Base-by-base conservation (phyloP, 306 rosid species). In the Cucumis hystrix region DNA sequence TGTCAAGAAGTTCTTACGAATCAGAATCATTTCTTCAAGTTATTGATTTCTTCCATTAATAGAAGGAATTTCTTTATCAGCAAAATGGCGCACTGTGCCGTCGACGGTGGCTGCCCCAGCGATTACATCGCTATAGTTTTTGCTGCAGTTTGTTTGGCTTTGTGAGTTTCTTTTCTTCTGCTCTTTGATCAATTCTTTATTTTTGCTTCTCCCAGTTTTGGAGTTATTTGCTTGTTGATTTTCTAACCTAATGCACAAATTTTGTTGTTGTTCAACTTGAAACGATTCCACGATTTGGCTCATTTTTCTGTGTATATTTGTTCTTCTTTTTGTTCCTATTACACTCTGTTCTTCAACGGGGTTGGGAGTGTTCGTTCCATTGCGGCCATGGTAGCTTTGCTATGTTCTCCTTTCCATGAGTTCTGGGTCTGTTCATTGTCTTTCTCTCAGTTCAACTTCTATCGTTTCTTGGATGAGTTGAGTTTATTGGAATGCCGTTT, bases 81-180 rank as follows among this genome's bases (percentile, higher is more conserved):
- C 79, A 81, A 41, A 79, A 88, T 92, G 96, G 81, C 80, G 4
- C 72, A 75, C 55, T 95, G 97, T 82, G 97, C 97, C 15, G 81
- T 80, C 15, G 74, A 85, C 55, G 99, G 99, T 61, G 98, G 99
- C 7, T 95, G 98, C 77, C 92, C 89, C 88, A 91, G 85, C 51
- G 98, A 95, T 73, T 92, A 82, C 83, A 20, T 86, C 43, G 99
- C 97, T 77, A 58, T 95, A 70, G 74, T 89, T 35, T 5, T 90
- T 6, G 82, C 99, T 70, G 77, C 86, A 57, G 10, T 84, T 52
- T 89, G 88, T 76, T 83, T 87, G 60, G 77, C 87, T 79, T 35
- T 95, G 98, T 95, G 84, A 71, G 85, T 78, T 69, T 64, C 60
- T 41, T 41, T 6, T 78, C 14, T 35, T 41, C 75, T 47, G 43